Conservation (phyloP, 2,329 filamentous ascomycete species). For the Westerdykella sp. region DNA sequence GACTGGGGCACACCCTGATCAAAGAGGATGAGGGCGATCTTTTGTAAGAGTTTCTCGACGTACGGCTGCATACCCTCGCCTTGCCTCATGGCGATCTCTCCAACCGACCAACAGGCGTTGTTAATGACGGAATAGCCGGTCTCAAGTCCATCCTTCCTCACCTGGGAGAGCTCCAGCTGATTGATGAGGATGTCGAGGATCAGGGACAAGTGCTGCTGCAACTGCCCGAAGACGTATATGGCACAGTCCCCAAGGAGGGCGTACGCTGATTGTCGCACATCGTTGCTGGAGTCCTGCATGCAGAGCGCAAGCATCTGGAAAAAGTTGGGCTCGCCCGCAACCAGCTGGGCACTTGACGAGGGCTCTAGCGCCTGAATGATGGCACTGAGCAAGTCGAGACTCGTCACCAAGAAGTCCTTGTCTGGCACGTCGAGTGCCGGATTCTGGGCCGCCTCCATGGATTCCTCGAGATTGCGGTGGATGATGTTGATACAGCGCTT, state of each 20-base stretch:
- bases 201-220: constrained; percentile 65
- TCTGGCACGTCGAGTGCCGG: constrained; percentile 70
- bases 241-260: constrained; percentile 91
- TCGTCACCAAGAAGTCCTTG: constrained; percentile 95
- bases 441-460: constrained; percentile 63
- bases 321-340: constrained; percentile 70
- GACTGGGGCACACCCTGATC: constrained; percentile 81
- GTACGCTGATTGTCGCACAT: constrained; percentile 93
- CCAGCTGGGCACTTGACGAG: constrained; percentile 67
- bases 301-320: constrained; percentile 88
- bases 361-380: constrained; percentile 83
- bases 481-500: constrained; percentile 83
- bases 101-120: constrained; percentile 95
- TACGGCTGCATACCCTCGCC: constrained; percentile 68
- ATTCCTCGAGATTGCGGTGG: constrained; percentile 81
- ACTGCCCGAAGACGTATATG: constrained; percentile 79
- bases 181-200: constrained; percentile 77
- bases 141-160: constrained; percentile 73
- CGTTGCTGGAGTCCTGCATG: constrained; percentile 84
- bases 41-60: constrained; percentile 67
- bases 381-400: constrained; percentile 84
- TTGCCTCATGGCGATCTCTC: constrained; percentile 81
- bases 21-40: constrained; percentile 74
- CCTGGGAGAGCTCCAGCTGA: constrained; percentile 68
- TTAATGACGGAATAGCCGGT: constrained; percentile 88